These are phyloP conservation scores for Pyrrhoderma noxium DNA, from an alignment of 1,284 basidiomycete genomes.

Conservation along the genomic window DNA sequence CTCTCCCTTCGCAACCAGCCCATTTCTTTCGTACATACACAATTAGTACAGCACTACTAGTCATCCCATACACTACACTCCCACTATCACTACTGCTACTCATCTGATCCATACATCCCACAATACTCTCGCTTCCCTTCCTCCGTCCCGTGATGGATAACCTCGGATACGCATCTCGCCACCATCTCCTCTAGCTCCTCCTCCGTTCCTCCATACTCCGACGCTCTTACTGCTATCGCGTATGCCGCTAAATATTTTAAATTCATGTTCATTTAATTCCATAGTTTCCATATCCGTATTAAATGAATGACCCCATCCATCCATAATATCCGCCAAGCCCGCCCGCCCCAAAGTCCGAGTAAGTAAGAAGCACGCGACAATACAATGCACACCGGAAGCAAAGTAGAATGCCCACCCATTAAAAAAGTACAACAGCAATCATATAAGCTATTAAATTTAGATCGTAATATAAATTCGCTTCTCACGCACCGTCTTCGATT, in stretches of 20 bases:
- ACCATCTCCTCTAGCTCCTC: slow-evolving; percentile 65
- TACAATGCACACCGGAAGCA: too few species aligned
- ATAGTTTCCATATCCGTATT: not conserved
- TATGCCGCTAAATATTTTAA: slow-evolving; percentile 49
- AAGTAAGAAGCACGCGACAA: too few species aligned
- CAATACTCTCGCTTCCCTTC: not conserved
- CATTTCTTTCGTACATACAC: not conserved
- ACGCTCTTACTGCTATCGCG: slow-evolving; percentile 58
- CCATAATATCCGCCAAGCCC: too few species aligned
- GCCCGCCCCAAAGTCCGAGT: too few species aligned
- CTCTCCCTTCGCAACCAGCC: not conserved
- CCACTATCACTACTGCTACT: too few species aligned
- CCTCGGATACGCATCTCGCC: slow-evolving; percentile 27
- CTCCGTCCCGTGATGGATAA: not conserved
- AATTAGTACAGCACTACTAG: too few species aligned
- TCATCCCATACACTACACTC: too few species aligned
- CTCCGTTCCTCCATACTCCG: slow-evolving; percentile 61
- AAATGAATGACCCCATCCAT: not conserved
- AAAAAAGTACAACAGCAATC: too few species aligned
- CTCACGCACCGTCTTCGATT: slow-evolving; percentile 80
- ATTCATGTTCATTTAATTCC: not conserved
- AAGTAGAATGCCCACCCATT: too few species aligned
- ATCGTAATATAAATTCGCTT: slow-evolving; percentile 2
- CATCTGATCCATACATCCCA: too few species aligned
- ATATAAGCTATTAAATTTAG: too few species aligned